Evolutionary conservation across 352 stramenopile species (phyloP).

Genomic region (Pythium apleroticum): DNA sequence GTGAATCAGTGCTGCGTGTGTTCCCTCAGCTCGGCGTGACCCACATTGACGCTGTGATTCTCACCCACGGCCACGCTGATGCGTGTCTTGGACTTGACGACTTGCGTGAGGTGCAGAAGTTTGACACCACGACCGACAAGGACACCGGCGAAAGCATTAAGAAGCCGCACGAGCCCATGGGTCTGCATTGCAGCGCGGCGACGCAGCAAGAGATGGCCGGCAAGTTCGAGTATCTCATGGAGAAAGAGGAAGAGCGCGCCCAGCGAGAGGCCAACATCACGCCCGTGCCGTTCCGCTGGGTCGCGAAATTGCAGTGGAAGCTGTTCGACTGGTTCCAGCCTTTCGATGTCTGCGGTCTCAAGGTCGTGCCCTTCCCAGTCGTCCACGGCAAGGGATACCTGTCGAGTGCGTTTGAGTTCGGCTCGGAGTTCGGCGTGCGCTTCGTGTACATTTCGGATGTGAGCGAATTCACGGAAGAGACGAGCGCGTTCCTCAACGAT

Average conservation of each 20-base stretch:
- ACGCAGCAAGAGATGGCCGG: slow-evolving; percentile 58
- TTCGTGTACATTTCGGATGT: slow-evolving; percentile 91
- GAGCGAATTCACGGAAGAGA: slow-evolving; percentile 69
- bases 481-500: slow-evolving; percentile 58
- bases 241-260: slow-evolving; percentile 30
- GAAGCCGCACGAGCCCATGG: slow-evolving; percentile 47
- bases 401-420: slow-evolving; percentile 83
- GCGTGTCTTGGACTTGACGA: slow-evolving; percentile 84
- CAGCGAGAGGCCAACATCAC: slow-evolving; percentile 19
- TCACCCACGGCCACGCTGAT: slow-evolving; percentile 88
- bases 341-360: slow-evolving; percentile 50
- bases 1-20: slow-evolving; percentile 64
- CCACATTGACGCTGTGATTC: slow-evolving; percentile 65
- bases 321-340: slow-evolving; percentile 49
- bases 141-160: slow-evolving; percentile 66
- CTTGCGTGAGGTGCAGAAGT: slow-evolving; percentile 75
- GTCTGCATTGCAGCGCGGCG: slow-evolving; percentile 54
- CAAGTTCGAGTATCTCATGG: slow-evolving; percentile 83
- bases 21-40: slow-evolving; percentile 55
- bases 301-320: slow-evolving; percentile 72
- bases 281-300: slow-evolving; percentile 64
- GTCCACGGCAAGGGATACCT: slow-evolving; percentile 79
- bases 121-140: slow-evolving; percentile 48
- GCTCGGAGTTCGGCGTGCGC: slow-evolving; percentile 53
- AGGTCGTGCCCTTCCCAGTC: slow-evolving; percentile 73